phyloP scores from a whole-genome alignment of 1,139 yeast genomes.

The Yamadazyma dendronema region DNA sequence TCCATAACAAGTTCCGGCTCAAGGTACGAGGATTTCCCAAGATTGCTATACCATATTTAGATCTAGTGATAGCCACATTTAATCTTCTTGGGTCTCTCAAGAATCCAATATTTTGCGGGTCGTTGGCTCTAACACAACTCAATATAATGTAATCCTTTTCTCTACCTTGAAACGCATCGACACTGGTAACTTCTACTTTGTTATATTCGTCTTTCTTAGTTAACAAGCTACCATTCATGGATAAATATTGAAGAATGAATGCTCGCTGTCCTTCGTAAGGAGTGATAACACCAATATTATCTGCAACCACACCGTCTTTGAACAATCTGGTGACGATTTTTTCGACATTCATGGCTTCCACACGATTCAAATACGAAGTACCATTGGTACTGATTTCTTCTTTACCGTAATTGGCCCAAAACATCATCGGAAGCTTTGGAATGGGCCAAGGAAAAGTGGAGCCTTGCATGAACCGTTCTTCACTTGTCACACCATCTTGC shows the following conservation, averaged over 20 bases:
- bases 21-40: slow-evolving; percentile 84
- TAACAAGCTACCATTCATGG: slow-evolving; percentile 62
- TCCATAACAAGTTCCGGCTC: slow-evolving; percentile 75
- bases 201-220: slow-evolving; percentile 60
- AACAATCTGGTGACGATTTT: slow-evolving; percentile 72
- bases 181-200: slow-evolving; percentile 85
- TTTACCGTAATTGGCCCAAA: slow-evolving; percentile 87
- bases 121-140: slow-evolving; percentile 91
- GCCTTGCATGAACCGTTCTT: slow-evolving; percentile 57
- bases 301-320: slow-evolving; percentile 75
- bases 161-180: slow-evolving; percentile 95
- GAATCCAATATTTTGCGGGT: slow-evolving; percentile 79
- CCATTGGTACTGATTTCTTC: slow-evolving; percentile 87
- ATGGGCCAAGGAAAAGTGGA: slow-evolving; percentile 90
- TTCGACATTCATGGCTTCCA: slow-evolving; percentile 91
- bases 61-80: slow-evolving; percentile 91
- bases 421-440: slow-evolving; percentile 82
- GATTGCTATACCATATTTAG: slow-evolving; percentile 78
- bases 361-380: slow-evolving; percentile 79
- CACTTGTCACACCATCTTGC: slow-evolving; percentile 85
- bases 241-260: slow-evolving; percentile 76
- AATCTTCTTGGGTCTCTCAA: slow-evolving; percentile 86
- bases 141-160: slow-evolving; percentile 88
- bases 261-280: slow-evolving; percentile 96
- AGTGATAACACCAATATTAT: slow-evolving; percentile 87